Percentiles rank a stretch among this genome's conserved stretches.
Conservation (phyloP, 1,284 basidiomycete species). For the Heliocybe sulcata region DNA sequence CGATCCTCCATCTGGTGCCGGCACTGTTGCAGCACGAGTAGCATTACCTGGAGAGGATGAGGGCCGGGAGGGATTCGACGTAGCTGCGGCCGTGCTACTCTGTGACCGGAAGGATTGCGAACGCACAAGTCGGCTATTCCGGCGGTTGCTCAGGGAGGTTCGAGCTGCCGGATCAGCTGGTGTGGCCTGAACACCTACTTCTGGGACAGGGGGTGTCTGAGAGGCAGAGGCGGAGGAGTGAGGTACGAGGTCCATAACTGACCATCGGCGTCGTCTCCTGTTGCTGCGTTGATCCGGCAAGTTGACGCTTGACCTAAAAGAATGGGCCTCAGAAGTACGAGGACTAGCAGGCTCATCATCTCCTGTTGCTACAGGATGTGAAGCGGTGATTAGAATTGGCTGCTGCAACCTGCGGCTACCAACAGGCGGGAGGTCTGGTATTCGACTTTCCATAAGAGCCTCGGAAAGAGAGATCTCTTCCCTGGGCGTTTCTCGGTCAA, state of each 20-base stretch:
- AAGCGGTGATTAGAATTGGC: conserved; percentile 49
- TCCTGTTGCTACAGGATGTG: conserved; percentile 23
- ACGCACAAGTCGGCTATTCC: conserved; percentile 1
- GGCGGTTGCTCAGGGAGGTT: not conserved
- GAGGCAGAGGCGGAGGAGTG: conserved; percentile 12
- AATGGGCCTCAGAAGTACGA: conserved; percentile 38
- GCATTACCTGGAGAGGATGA: not conserved
- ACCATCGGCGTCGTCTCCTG: conserved; percentile 47
- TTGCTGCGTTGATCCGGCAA: conserved; percentile 17
- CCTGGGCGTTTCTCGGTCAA: conserved; percentile 25
- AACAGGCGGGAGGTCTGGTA: conserved; percentile 63
- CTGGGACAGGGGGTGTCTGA: conserved; percentile 8
- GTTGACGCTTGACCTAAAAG: conserved; percentile 21
- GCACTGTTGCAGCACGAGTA: not conserved
- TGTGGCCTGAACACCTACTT: not conserved
- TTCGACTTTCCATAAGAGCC: conserved; percentile 67
- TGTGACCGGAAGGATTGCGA: conserved; percentile 4
- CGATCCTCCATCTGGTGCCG: not conserved
- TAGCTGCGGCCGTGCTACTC: conserved; percentile 12
- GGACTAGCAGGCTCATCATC: conserved; percentile 41
- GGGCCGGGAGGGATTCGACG: not conserved
- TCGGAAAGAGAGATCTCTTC: conserved; percentile 67
- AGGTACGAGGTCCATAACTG: conserved; percentile 41
- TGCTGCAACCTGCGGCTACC: conserved; percentile 61
- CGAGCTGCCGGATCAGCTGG: not conserved